phyloP scores from a whole-genome alignment of 2,329 filamentous ascomycete genomes.

The Alternaria viburni region DNA sequence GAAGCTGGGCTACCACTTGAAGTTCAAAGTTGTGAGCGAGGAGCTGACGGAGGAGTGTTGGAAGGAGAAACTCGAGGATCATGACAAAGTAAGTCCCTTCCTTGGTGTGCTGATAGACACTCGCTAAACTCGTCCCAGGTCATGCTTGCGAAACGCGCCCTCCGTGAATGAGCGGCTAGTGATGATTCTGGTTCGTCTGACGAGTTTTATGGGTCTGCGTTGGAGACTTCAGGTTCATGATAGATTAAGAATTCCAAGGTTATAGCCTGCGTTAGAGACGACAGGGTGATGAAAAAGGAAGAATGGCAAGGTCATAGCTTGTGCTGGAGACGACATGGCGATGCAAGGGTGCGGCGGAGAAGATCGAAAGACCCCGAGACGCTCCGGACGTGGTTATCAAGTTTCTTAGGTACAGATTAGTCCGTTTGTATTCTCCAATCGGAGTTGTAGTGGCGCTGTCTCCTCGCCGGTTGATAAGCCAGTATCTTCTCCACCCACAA shows the following conservation, averaged over 20 bases:
- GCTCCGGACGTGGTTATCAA: no score
- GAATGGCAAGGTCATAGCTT: neutral
- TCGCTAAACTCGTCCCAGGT: neutral
- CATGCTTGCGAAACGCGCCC: neutral
- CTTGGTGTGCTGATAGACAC: neutral
- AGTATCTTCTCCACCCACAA: neutral
- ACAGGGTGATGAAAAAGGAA: no score
- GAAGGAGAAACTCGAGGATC: neutral
- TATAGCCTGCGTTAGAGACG: no score
- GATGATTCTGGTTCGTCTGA: neutral
- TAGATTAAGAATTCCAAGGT: neutral
- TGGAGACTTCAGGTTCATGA: neutral
- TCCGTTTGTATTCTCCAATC: no score
- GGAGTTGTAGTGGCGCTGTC: no score
- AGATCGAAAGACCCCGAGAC: no score
- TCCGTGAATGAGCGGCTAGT: neutral
- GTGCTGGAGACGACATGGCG: neutral
- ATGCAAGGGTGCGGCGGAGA: neutral
- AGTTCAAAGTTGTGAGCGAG: neutral
- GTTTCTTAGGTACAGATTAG: no score
- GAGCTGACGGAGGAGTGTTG: neutral
- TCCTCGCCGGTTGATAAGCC: neutral
- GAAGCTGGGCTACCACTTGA: neutral
- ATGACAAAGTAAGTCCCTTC: neutral
- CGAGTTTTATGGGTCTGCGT: neutral